Evolutionary conservation across 108 stramenopile genomes (phyloP).

Genomic region (Nannochloropsis gaditana): DNA sequence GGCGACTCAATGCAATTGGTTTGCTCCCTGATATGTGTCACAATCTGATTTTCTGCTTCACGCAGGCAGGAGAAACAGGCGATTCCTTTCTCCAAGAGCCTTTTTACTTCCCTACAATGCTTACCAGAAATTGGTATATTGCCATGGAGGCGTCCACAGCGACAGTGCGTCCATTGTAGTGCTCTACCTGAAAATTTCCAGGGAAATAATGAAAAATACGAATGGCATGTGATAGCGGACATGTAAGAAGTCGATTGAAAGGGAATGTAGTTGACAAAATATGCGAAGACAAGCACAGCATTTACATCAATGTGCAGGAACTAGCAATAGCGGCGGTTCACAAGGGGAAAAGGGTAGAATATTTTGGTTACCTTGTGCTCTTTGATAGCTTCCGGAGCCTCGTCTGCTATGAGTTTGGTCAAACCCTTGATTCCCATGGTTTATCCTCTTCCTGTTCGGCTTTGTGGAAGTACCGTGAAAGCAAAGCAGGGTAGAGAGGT

Average conservation of each 20-base stretch:
- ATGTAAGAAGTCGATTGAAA: background rate
- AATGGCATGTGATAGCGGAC: background rate
- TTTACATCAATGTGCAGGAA: too few relatives aligned
- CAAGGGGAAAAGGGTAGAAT: background rate
- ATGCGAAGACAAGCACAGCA: too few relatives aligned
- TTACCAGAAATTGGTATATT: slow-evolving; percentile 90
- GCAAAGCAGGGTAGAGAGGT: too few relatives aligned
- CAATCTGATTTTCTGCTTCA: too few relatives aligned
- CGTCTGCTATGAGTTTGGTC: slow-evolving; percentile 87
- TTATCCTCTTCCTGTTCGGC: background rate
- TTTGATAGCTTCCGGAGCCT: slow-evolving; percentile 87
- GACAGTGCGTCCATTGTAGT: slow-evolving; percentile 86
- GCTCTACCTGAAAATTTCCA: slow-evolving; percentile 20
- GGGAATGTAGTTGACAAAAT: background rate
- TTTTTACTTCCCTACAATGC: background rate
- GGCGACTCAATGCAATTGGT: too few relatives aligned
- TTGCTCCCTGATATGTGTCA: too few relatives aligned
- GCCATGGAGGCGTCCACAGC: slow-evolving; percentile 98
- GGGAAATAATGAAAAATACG: too few relatives aligned
- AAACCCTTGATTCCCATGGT: slow-evolving; percentile 93
- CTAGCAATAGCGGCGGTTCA: too few relatives aligned
- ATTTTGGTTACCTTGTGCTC: slow-evolving; percentile 68
- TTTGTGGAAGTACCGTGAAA: too few relatives aligned
- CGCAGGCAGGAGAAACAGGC: too few relatives aligned
- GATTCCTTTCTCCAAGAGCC: background rate